A percentile compares a stretch with the other conserved stretches of the same genome.
Evolutionary conservation across 352 stramenopile species (phyloP).

Genomic region (Aphanomyces invadans): DNA sequence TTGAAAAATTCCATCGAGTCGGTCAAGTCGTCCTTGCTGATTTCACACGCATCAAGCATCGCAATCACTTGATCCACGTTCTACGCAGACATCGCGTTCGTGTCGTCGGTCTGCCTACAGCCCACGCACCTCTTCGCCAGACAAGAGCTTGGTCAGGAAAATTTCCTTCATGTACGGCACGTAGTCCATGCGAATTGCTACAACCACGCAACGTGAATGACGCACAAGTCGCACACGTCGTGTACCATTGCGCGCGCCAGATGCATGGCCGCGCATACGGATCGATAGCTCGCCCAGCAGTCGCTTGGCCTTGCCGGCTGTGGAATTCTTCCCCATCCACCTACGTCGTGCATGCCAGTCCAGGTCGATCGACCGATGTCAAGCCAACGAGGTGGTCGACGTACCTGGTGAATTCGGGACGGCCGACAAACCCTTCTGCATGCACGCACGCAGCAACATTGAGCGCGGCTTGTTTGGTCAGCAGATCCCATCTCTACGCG

Average conservation of each 20-base stretch:
- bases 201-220: not conserved
- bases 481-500: slow-evolving; percentile 91
- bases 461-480: slow-evolving; percentile 87
- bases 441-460: slow-evolving; percentile 84
- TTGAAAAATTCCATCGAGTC: slow-evolving; percentile 93
- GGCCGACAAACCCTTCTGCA: slow-evolving; percentile 77
- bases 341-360: no score
- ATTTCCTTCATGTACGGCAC: slow-evolving; percentile 87
- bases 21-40: slow-evolving; percentile 95
- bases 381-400: no score
- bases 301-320: slow-evolving; percentile 89
- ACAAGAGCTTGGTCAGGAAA: slow-evolving; percentile 65
- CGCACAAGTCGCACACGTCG: no score
- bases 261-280: slow-evolving; percentile 87
- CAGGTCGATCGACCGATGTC: no score
- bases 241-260: slow-evolving; percentile 72
- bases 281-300: slow-evolving; percentile 93
- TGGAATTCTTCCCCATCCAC: slow-evolving; percentile 98
- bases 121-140: slow-evolving; percentile 54
- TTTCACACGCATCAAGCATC: slow-evolving; percentile 95
- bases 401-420: slow-evolving; percentile 84
- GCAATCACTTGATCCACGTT: slow-evolving; percentile 87
- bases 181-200: slow-evolving; percentile 84
- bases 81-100: no score
- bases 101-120: no score